Evolutionary conservation across 192 early-diverging fungal genomes (phyloP).

Genomic region (Entomortierella beljakovae): DNA sequence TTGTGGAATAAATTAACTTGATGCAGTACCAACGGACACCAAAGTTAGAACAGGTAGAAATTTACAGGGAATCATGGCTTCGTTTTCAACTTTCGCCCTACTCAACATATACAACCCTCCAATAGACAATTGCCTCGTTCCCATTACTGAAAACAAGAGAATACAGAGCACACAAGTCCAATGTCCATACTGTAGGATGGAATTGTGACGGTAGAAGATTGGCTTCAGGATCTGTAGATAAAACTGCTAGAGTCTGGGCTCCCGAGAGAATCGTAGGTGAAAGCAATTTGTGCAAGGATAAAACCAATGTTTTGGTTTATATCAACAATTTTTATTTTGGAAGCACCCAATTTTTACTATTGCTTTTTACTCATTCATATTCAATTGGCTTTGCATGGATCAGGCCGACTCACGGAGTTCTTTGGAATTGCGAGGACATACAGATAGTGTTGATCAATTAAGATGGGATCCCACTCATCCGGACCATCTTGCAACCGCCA

Average conservation of each 20-base stretch:
- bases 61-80: background rate
- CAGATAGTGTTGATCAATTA: conserved; percentile 82
- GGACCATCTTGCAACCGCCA: conserved; percentile 78
- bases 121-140: conserved; percentile 59
- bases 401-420: conserved; percentile 69
- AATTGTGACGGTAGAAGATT: conserved; percentile 74
- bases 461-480: conserved; percentile 83
- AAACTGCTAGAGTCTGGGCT: conserved; percentile 78
- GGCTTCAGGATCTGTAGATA: conserved; percentile 81
- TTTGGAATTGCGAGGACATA: conserved; percentile 78
- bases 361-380: background rate
- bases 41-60: conserved; percentile 36
- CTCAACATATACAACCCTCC: background rate
- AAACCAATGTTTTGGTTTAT: background rate
- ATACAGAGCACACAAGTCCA: conserved; percentile 64
- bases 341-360: background rate
- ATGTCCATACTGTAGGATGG: conserved; percentile 82
- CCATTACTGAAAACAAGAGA: conserved; percentile 58
- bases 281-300: background rate
- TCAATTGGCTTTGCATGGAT: conserved; percentile 1
- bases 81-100: background rate
- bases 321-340: background rate
- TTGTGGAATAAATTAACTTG: background rate
- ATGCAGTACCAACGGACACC: conserved; percentile 44
- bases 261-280: conserved; percentile 70